A percentile compares a stretch with the other conserved stretches of the same genome.
Conservation (phyloP, 805 yeast genomes). For the Candida cerambycidarum region DNA sequence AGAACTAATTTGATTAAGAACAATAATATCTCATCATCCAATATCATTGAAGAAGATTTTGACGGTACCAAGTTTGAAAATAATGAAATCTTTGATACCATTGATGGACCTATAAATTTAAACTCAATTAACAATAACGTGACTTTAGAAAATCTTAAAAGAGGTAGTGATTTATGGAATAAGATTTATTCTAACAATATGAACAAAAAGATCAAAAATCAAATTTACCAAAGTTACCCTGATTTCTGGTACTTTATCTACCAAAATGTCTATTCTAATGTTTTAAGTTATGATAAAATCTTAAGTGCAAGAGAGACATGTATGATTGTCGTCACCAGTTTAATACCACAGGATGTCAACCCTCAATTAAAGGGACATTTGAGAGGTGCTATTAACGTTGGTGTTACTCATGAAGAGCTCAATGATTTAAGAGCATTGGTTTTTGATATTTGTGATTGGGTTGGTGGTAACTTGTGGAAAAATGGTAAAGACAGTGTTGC, state of each 20-base stretch:
- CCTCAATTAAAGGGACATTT: conserved; percentile 92
- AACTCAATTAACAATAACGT: conserved; percentile 29
- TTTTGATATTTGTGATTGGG: conserved; percentile 67
- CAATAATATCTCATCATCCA: conserved; percentile 36
- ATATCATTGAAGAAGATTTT: conserved; percentile 38
- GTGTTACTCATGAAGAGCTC: conserved; percentile 65
- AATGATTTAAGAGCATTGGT: conserved; percentile 60
- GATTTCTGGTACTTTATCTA: conserved; percentile 77
- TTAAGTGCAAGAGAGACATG: conserved; percentile 71
- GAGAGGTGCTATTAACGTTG: conserved; percentile 79
- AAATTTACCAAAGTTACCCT: conserved; percentile 75
- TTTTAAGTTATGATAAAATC: conserved; percentile 66
- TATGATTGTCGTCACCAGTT: conserved; percentile 69
- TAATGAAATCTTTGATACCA: conserved; percentile 28
- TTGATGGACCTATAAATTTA: conserved; percentile 41
- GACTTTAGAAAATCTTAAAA: conserved; percentile 27
- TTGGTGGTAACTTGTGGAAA: conserved; percentile 52
- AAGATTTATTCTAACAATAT: conserved; percentile 70
- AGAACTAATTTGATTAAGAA: conserved; percentile 30
- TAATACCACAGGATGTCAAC: conserved; percentile 90
- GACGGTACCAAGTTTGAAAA: conserved; percentile 37
- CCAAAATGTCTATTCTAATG: conserved; percentile 73
- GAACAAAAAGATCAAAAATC: conserved; percentile 61
- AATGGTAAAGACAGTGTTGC: conserved; percentile 59
- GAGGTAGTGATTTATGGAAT: conserved; percentile 73